Evolutionary conservation across 306 rosid species (phyloP).

Genomic region (Quercus robur): DNA sequence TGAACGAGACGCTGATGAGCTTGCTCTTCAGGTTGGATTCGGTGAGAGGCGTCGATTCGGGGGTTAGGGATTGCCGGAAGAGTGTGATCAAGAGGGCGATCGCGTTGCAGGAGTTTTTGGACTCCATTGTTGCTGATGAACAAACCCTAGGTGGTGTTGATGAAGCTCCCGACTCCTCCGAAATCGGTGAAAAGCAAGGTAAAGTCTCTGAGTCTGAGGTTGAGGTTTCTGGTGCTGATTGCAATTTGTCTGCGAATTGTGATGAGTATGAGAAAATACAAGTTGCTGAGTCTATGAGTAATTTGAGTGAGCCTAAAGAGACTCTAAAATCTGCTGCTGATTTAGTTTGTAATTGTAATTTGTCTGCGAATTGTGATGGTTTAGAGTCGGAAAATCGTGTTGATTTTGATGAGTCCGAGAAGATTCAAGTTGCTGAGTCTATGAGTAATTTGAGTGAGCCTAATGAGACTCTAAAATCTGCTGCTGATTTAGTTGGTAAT

Average conservation of each 20-base stretch:
- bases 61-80: slow-evolving; percentile 60
- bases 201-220: background rate
- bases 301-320: too few species aligned
- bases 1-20: slow-evolving; percentile 59
- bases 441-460: background rate
- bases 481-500: background rate
- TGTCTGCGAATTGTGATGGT: background rate
- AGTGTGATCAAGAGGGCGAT: slow-evolving; percentile 55
- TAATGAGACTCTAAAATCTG: background rate
- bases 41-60: slow-evolving; percentile 45
- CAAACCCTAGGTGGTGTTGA: background rate
- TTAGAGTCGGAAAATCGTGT: background rate
- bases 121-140: slow-evolving; percentile 23
- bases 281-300: too few species aligned
- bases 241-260: background rate
- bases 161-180: background rate
- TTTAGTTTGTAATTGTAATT: background rate
- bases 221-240: background rate
- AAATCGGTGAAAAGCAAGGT: background rate
- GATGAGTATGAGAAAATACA: too few species aligned
- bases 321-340: too few species aligned
- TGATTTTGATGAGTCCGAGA: background rate
- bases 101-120: slow-evolving; percentile 59
- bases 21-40: slow-evolving; percentile 62
- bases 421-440: background rate